Percentiles rank a stretch among this genome's conserved stretches.
These are phyloP conservation scores for Ogataea philodendri DNA, from an alignment of 805 yeast species.

Conservation along the genomic window DNA sequence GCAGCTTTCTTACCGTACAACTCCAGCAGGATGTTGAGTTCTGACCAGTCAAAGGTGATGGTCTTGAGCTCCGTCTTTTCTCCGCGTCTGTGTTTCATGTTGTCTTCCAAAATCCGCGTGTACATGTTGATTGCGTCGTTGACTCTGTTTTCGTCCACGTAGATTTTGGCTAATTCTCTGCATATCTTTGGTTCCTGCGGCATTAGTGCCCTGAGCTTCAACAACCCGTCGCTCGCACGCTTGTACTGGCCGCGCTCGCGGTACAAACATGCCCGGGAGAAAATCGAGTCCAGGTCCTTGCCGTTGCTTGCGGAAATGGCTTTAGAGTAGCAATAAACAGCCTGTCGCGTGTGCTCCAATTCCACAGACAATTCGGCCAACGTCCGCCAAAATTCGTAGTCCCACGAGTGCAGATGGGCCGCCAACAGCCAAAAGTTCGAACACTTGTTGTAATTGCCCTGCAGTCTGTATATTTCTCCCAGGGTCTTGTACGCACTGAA, in stretches of 20 bases:
- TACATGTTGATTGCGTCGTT: slow-evolving; percentile 76
- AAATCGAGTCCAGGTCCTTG: slow-evolving; percentile 53
- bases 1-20: slow-evolving; percentile 68
- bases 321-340: slow-evolving; percentile 71
- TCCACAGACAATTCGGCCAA: slow-evolving; percentile 69
- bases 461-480: slow-evolving; percentile 76
- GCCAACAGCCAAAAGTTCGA: slow-evolving; percentile 81
- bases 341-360: slow-evolving; percentile 70
- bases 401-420: slow-evolving; percentile 72
- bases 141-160: slow-evolving; percentile 54
- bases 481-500: slow-evolving; percentile 83
- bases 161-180: slow-evolving; percentile 56
- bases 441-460: slow-evolving; percentile 67
- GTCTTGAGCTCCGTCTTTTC: slow-evolving; percentile 27
- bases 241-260: slow-evolving; percentile 63
- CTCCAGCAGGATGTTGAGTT: slow-evolving; percentile 79
- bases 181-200: slow-evolving; percentile 62
- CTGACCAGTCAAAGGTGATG: slow-evolving; percentile 81
- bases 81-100: slow-evolving; percentile 41
- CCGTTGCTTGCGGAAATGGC: slow-evolving; percentile 48
- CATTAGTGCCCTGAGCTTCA: slow-evolving; percentile 49
- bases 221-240: slow-evolving; percentile 72
- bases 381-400: slow-evolving; percentile 72
- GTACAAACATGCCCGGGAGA: slow-evolving; percentile 65
- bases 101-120: slow-evolving; percentile 58